Evolutionary conservation across 345 rosid genomes (phyloP), one percentile per base, ranked within the genome.

Genomic region (Brassica incana): DNA sequence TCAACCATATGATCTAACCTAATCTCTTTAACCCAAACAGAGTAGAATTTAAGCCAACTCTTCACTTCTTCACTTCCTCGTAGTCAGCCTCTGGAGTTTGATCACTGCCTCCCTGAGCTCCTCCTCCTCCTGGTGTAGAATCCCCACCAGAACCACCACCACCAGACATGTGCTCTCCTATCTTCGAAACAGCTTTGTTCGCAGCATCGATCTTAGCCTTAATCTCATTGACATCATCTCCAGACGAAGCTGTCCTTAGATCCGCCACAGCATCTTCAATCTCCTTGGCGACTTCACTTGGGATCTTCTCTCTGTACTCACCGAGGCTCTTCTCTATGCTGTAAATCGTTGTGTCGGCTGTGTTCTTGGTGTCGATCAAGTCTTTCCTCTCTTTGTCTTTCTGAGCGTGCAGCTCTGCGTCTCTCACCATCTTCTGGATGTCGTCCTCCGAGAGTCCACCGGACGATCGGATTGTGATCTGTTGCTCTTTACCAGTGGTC

Each of bases 361-460:
- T 84, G 87, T 91, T 92, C 80, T 78, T 88, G n/a, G 87, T 66
- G 71, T 94, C 97, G 5, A 94, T 90, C 82, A 94, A 70, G 32
- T 88, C 80, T 76, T 92, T 94, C 56, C 88, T 92, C 66, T 89
- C 92, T 58, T 92, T 83, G 67, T 92, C 98, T 77, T 76, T 92
- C 86, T 89, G 97, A 15, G 97, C 82, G 52, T 88, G 87, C 84
- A 87, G 35, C 82, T 92, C 98, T 0, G 94, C 96, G 72, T 94
- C 98, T 85, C 73, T 88, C 8, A 93, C 97, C 98, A 93, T 93
- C 86, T 89, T 91, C 68, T 94, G 87, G 11, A 90, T 92, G 58
- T 92, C 97, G 4, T 90, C 94, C 6, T 92, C 97, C 5, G 97
- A 92, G 10, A 91, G 86, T 1, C 97, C 97, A 71, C 97, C 97